phyloP scores from a whole-genome alignment of 2,329 filamentous ascomycete species.

The Magnaporthiopsis incrustans region DNA sequence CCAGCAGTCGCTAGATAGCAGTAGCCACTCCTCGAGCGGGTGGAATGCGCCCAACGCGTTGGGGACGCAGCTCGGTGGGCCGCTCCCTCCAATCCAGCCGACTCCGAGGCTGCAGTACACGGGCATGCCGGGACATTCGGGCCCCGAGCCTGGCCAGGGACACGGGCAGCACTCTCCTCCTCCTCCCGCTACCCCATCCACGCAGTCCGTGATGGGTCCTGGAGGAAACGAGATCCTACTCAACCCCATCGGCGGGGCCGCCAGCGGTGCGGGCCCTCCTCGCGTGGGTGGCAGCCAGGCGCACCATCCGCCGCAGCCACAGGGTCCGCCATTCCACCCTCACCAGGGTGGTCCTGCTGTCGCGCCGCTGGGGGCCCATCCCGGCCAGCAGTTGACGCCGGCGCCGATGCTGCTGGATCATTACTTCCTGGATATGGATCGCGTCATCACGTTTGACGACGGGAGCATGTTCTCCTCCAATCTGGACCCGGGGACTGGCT shows the following conservation, averaged over 20 bases:
- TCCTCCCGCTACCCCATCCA: background rate
- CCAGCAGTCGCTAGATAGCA: background rate
- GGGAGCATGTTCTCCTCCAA: constrained; percentile 7
- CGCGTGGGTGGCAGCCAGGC: background rate
- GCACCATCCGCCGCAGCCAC: background rate
- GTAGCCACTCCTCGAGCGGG: background rate
- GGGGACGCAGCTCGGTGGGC: background rate
- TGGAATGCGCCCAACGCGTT: background rate
- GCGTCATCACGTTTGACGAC: constrained; percentile 17
- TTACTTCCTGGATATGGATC: constrained; percentile 17
- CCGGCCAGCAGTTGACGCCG: background rate
- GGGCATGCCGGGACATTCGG: background rate
- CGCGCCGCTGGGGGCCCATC: background rate
- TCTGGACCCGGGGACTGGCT: background rate
- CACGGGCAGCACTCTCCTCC: background rate
- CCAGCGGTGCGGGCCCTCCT: too few species aligned
- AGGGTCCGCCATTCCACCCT: background rate
- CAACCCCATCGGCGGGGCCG: background rate
- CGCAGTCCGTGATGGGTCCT: background rate
- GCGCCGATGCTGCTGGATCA: constrained; percentile 18
- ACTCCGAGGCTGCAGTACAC: background rate
- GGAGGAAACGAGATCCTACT: background rate
- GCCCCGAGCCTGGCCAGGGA: background rate
- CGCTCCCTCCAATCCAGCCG: background rate
- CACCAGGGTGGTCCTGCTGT: background rate